These are phyloP conservation scores for Aristolochia contorta DNA, from an alignment of 164 flowering plant species.

Conservation along the genomic window DNA sequence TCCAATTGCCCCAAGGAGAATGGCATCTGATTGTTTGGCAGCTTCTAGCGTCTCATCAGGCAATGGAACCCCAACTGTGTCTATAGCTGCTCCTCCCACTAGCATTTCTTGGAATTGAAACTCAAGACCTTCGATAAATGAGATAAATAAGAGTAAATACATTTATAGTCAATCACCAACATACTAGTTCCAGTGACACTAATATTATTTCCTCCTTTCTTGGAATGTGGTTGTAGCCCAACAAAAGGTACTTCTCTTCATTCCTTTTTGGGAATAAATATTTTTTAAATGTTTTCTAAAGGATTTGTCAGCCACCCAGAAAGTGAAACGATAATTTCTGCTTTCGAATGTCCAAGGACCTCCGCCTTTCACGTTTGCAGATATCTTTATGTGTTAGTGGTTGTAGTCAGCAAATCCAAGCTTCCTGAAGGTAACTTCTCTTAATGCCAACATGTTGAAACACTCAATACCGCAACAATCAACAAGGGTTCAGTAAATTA, in stretches of 20 bases:
- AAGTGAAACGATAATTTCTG: too few relatives aligned
- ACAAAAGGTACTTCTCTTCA: too few relatives aligned
- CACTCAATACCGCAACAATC: neutral
- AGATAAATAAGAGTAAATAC: neutral
- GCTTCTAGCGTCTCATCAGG: slow-evolving; percentile 80
- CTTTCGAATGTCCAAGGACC: too few relatives aligned
- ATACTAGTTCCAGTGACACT: too few relatives aligned
- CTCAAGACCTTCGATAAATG: slow-evolving; percentile 42
- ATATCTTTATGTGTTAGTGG: too few relatives aligned
- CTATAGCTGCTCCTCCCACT: slow-evolving; percentile 84
- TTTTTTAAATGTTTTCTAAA: too few relatives aligned
- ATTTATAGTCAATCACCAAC: neutral
- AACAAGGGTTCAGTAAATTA: neutral
- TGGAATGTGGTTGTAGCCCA: too few relatives aligned
- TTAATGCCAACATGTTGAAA: neutral
- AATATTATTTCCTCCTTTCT: too few relatives aligned
- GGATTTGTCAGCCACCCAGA: too few relatives aligned
- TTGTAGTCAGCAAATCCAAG: neutral
- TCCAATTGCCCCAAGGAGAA: slow-evolving; percentile 98
- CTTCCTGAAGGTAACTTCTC: neutral
- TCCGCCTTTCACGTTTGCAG: too few relatives aligned
- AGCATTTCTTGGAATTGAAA: slow-evolving; percentile 75
- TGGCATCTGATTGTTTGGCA: slow-evolving; percentile 76
- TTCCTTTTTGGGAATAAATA: too few relatives aligned
- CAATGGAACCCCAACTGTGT: slow-evolving; percentile 82